Evolutionary conservation across 768 basidiomycete genomes (phyloP), one percentile per base, ranked within the genome.

Genomic region (Suillus variegatus): DNA sequence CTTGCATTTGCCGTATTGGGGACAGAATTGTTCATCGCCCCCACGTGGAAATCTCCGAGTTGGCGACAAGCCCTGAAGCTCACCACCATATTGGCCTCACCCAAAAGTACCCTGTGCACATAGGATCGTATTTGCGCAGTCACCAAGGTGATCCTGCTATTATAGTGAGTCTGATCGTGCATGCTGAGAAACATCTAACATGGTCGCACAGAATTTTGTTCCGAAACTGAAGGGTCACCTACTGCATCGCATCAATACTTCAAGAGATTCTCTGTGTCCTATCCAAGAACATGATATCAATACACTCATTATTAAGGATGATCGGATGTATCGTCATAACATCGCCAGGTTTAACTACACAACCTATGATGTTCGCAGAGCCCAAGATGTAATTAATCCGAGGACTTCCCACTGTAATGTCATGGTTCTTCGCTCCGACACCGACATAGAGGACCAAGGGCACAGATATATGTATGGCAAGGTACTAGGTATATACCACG

Each of bases 221-320:
- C 14, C n/a, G 6, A 36, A 62, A 35, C 58, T 65, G 12, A 60
- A 65, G 36, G 18, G 6, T 3, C 67, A 66, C 36, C 51, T 63
- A 6, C 58, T 70, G 6, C 16, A 28, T 2, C 70, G 66, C 25
- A 32, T 71, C 7, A 47, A n/a, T 4, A 13, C 3, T 1, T 22
- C 12, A 3, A 13, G 4, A 76, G 60, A 61, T 80, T 6, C 78
- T 78, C 12, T 79, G 71, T 0, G 68, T 9, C 6, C 7, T 6
- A 36, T 36, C 36, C 76, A 0, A 75, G 60, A 80, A 82, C 62
- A 66, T 80, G 3, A 67, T 81, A 8, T 79, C 80, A 74, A 81
- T 10, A 18, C 18, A 4, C 1, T 63, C 41, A 18, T 36, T 35
- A 5, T 22, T 1, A 49, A 49, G 47, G 47, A 49, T 0, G 13